These are phyloP conservation scores for Collybia nuda DNA, from an alignment of 768 basidiomycete species.

Conservation along the genomic window DNA sequence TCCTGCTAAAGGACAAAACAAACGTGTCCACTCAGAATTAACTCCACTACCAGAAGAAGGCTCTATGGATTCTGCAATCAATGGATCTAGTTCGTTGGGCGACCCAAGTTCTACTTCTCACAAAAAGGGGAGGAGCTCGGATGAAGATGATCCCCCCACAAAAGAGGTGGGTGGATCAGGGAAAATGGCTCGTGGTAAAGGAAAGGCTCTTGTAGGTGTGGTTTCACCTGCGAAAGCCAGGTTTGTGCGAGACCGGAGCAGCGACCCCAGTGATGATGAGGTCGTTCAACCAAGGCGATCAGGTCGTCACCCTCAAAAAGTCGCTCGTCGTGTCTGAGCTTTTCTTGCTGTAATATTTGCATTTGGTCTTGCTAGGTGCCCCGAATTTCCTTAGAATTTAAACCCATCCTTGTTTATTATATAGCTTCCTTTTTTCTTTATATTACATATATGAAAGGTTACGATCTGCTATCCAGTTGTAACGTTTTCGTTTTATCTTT, in stretches of 20 bases:
- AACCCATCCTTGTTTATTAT: not conserved
- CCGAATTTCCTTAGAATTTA: not conserved
- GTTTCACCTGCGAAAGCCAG: conserved; percentile 7
- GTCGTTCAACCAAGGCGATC: conserved; percentile 29
- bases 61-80: conserved; percentile 8
- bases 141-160: conserved; percentile 4
- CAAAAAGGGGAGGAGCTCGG: conserved; percentile 9
- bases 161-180: conserved; percentile 2
- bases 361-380: not conserved
- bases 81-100: conserved; percentile 9
- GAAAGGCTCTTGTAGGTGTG: conserved; percentile 3
- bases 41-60: conserved; percentile 42
- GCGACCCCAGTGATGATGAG: conserved; percentile 16
- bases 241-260: conserved; percentile 5
- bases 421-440: no score
- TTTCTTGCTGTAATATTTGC: not conserved
- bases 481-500: not conserved
- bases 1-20: conserved; percentile 28
- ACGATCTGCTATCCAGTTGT: no score
- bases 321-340: conserved; percentile 15
- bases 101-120: not conserved
- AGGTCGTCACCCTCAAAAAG: conserved; percentile 32
- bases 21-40: conserved; percentile 42
- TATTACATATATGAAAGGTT: not conserved
- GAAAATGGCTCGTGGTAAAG: conserved; percentile 13